These are phyloP conservation scores for Castanea mollissima DNA, from an alignment of 306 rosid genomes.

Conservation along the genomic window DNA sequence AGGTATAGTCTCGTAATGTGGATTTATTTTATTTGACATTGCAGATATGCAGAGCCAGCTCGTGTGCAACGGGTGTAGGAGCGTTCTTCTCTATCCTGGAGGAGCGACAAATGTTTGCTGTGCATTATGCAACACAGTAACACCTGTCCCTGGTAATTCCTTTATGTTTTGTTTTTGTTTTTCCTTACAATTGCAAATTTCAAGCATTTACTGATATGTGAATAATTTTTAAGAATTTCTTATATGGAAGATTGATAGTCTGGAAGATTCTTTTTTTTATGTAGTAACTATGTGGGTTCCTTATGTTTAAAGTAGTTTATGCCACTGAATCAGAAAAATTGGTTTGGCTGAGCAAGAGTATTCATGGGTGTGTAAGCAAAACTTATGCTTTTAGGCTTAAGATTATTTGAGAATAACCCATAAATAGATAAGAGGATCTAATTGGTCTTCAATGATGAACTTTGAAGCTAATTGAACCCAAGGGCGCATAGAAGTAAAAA, in stretches of 20 bases:
- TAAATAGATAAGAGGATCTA: background rate
- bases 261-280: background rate
- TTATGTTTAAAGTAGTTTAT: background rate
- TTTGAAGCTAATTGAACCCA: background rate
- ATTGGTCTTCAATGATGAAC: background rate
- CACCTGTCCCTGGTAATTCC: constrained; percentile 78
- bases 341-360: background rate
- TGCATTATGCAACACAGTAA: constrained; percentile 77
- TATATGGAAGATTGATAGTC: background rate
- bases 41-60: constrained; percentile 98
- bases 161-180: background rate
- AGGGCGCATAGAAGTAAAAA: background rate
- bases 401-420: background rate
- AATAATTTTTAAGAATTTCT: background rate
- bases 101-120: constrained; percentile 97
- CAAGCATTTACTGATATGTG: background rate
- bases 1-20: background rate
- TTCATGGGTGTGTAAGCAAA: background rate
- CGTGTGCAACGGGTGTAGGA: constrained; percentile 94
- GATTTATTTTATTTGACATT: constrained; percentile 24
- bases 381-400: background rate
- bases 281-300: background rate
- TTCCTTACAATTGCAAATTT: constrained; percentile 3
- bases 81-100: constrained; percentile 82
- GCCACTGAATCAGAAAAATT: background rate